Conservation (phyloP, 148 eudicot genomes). For the Rhododendron simsii region DNA sequence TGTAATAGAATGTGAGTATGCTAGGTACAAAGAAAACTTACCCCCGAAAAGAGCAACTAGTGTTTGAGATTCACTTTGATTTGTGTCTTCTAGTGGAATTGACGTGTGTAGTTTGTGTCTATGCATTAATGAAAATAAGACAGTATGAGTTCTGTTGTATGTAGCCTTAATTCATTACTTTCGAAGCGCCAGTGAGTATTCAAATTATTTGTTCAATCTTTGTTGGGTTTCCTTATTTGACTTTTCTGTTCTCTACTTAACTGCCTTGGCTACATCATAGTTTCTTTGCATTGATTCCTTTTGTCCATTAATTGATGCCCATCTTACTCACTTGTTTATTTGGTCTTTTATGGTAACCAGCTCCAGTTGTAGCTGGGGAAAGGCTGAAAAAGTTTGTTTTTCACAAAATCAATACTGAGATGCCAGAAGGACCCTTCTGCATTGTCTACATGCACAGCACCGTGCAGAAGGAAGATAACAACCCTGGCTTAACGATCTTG, state of each 20-base stretch:
- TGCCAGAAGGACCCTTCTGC: slow-evolving; percentile 80
- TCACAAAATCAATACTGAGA: slow-evolving; percentile 60
- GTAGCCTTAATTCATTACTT: neutral
- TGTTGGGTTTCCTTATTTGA: neutral
- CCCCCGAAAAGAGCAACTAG: no score
- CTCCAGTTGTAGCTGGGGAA: slow-evolving; percentile 61
- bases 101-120: neutral
- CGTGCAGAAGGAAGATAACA: slow-evolving; percentile 83
- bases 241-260: neutral
- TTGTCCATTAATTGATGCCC: neutral
- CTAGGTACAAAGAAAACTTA: no score
- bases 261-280: neutral
- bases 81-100: neutral
- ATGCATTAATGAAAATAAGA: neutral
- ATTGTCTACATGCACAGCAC: slow-evolving; percentile 85
- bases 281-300: neutral
- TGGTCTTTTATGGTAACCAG: slow-evolving; percentile 33
- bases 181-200: neutral
- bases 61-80: no score
- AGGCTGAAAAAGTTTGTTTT: slow-evolving; percentile 77
- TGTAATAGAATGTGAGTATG: neutral
- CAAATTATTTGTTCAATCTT: neutral
- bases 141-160: neutral
- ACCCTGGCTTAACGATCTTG: slow-evolving; percentile 82
- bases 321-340: neutral